phyloP scores from a whole-genome alignment of 805 yeast genomes.

The Lipomyces kockii region DNA sequence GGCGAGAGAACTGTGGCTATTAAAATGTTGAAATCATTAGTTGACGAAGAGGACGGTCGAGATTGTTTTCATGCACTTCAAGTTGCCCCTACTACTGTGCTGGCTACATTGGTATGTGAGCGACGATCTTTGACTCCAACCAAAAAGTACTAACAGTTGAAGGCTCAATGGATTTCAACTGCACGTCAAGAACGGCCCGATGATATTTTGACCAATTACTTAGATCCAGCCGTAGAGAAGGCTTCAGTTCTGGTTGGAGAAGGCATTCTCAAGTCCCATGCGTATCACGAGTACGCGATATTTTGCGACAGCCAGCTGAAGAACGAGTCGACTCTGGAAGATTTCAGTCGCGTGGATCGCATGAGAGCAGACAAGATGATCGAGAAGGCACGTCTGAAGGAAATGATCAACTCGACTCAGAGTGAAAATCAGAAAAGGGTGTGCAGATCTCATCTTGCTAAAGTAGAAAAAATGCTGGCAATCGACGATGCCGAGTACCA shows the following conservation, averaged over 20 bases:
- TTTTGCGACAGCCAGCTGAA: conserved; percentile 73
- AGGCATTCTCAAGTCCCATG: conserved; percentile 46
- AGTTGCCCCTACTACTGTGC: conserved; percentile 20
- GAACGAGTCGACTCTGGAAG: conserved; percentile 51
- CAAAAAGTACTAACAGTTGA: neutral
- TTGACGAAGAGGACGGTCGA: conserved; percentile 4
- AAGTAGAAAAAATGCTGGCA: conserved; percentile 44
- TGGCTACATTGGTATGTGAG: conserved; percentile 25
- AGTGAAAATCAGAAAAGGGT: conserved; percentile 55
- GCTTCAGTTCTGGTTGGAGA: conserved; percentile 37
- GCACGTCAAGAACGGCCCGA: conserved; percentile 72
- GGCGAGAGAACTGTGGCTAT: conserved; percentile 64
- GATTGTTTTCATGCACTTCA: conserved; percentile 6
- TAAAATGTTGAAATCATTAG: conserved; percentile 50
- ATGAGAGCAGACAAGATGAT: conserved; percentile 39
- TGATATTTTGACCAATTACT: conserved; percentile 60
- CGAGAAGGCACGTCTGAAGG: conserved; percentile 52
- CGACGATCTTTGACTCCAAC: neutral
- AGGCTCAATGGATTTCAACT: conserved; percentile 69
- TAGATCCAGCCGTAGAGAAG: conserved; percentile 52
- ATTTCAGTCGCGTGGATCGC: conserved; percentile 50
- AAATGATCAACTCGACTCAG: conserved; percentile 53
- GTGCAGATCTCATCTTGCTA: conserved; percentile 49
- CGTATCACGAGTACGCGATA: conserved; percentile 65
- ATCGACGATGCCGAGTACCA: conserved; percentile 57